Percentiles rank a stretch among this genome's conserved stretches.
phyloP scores from a whole-genome alignment of 2,329 filamentous ascomycete species.

The Fusarium circinatum region DNA sequence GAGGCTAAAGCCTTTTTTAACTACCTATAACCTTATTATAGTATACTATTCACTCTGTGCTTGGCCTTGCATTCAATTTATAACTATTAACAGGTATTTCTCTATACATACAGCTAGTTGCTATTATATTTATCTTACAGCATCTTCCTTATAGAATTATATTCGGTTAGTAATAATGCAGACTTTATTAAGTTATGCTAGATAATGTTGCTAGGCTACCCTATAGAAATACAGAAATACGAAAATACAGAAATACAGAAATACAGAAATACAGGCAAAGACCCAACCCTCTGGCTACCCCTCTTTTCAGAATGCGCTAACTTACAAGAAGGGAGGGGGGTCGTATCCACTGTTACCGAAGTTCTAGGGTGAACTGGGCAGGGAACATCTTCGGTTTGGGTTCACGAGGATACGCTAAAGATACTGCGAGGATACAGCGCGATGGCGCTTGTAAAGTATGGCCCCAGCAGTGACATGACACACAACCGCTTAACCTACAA shows the following conservation, averaged over 20 bases:
- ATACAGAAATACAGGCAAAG: not conserved
- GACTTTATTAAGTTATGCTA: not conserved
- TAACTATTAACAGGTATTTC: not conserved
- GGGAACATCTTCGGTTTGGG: not conserved
- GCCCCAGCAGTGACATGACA: not conserved
- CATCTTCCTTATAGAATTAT: not conserved
- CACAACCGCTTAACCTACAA: not conserved
- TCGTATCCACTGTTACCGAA: not conserved
- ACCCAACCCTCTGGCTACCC: not conserved
- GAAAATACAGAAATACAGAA: no score
- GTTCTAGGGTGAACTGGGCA: not conserved
- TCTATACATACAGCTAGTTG: fast-evolving
- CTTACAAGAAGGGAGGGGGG: not conserved
- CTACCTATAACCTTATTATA: no score
- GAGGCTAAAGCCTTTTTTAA: no score
- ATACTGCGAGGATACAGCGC: not conserved
- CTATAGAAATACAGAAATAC: not conserved
- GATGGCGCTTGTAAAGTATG: not conserved
- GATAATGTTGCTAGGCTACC: not conserved
- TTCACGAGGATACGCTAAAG: not conserved
- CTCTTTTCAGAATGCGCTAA: not conserved
- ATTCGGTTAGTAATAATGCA: not conserved
- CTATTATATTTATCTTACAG: fast-evolving
- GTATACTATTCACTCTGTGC: no score
- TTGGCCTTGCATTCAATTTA: no score